Conservation (phyloP, 345 rosid genomes). For the Linum usitatissimum region DNA sequence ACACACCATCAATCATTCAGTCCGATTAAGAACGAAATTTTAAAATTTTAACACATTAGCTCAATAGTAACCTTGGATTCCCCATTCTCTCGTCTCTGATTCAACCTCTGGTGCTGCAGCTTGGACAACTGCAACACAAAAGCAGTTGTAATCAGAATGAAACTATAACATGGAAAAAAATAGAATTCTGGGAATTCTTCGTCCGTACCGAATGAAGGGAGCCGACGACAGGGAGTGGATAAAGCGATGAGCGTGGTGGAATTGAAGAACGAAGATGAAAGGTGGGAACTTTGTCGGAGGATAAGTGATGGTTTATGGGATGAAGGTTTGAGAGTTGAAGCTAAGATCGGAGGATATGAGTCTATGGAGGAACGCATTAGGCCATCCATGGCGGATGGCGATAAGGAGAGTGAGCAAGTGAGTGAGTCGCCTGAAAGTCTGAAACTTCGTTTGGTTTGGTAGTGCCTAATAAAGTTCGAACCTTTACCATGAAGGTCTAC, state of each 20-base stretch:
- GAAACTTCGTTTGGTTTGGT: too few species aligned
- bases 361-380: not conserved
- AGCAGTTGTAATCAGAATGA: not conserved
- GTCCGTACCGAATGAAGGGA: not conserved
- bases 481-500: too few species aligned
- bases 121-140: slow-evolving; percentile 28
- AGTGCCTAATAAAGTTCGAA: too few species aligned
- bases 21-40: not conserved
- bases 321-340: not conserved
- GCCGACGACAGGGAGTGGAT: not conserved
- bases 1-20: not conserved
- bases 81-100: slow-evolving; percentile 53
- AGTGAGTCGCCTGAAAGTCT: not conserved
- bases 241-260: not conserved
- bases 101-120: slow-evolving; percentile 39
- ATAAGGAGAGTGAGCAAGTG: not conserved
- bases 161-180: not conserved
- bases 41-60: too few species aligned
- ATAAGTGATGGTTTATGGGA: not conserved
- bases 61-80: slow-evolving; percentile 50
- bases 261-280: not conserved
- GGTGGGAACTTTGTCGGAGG: not conserved
- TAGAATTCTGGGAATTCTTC: too few species aligned
- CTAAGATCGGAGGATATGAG: not conserved
- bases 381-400: not conserved